Percentiles rank a stretch among this genome's conserved stretches.
phyloP scores from a whole-genome alignment of 1,139 yeast genomes.

The Candida sp. region DNA sequence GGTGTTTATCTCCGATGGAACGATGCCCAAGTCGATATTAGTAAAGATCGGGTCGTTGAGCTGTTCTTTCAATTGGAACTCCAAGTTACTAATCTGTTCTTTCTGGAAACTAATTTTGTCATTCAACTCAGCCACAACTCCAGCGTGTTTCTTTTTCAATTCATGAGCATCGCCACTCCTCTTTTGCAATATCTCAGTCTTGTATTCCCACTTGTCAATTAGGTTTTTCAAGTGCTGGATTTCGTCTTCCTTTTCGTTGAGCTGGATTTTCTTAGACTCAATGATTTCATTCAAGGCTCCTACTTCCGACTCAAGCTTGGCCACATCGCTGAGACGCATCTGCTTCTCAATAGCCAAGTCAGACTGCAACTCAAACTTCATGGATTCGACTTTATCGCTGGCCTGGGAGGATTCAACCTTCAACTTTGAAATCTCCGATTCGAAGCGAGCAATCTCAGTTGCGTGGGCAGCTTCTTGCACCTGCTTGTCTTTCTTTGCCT shows the following conservation, averaged over 20 bases:
- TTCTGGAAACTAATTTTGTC: not conserved
- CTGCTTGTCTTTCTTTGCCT: not conserved
- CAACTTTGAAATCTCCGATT: conserved; percentile 1
- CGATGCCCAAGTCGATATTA: not conserved
- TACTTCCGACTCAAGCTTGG: conserved; percentile 1
- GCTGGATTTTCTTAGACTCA: not conserved
- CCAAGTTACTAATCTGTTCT: not conserved
- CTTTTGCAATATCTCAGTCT: not conserved
- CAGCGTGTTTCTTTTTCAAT: not conserved
- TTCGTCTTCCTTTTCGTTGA: conserved; percentile 1
- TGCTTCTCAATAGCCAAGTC: conserved; percentile 9
- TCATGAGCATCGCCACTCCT: not conserved
- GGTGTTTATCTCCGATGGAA: not conserved
- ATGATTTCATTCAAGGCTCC: conserved; percentile 1
- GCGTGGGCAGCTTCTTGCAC: not conserved
- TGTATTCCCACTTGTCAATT: not conserved
- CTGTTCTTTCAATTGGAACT: not conserved
- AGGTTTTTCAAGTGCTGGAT: not conserved
- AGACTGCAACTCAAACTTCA: conserved; percentile 9
- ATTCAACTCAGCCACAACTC: not conserved
- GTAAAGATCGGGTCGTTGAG: not conserved
- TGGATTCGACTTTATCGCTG: not conserved
- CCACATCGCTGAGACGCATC: not conserved
- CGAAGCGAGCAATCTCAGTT: not conserved
- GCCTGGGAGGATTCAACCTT: not conserved